Conservation (phyloP, 331 rosid genomes). For the Cucumis variabilis region DNA sequence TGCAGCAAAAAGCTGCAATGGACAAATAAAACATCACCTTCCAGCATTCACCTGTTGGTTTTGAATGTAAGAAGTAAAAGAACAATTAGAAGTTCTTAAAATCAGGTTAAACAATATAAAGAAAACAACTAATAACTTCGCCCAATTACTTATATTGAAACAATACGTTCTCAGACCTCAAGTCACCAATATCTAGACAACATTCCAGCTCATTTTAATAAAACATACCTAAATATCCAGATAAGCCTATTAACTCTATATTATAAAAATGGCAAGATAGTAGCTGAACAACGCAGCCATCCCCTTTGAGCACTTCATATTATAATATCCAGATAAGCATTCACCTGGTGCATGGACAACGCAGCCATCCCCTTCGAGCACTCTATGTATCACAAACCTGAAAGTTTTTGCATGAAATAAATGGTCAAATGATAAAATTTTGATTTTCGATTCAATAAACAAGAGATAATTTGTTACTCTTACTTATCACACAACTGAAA, state of each 20-base stretch:
- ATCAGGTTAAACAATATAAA: background rate
- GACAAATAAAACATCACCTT: conserved; percentile 21
- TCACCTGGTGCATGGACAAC: too few relatives aligned
- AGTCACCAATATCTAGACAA: background rate
- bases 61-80: background rate
- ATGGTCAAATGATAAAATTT: background rate
- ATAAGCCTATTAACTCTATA: background rate
- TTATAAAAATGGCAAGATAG: background rate
- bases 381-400: too few relatives aligned
- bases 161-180: background rate
- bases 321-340: too few relatives aligned
- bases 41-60: background rate
- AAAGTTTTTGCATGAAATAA: too few relatives aligned
- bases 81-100: background rate
- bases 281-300: background rate
- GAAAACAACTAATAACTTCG: background rate
- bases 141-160: background rate
- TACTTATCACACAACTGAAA: conserved; percentile 95
- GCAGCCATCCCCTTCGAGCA: background rate
- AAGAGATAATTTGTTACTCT: conserved; percentile 40
- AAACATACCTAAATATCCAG: background rate
- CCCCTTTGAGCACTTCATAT: background rate
- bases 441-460: background rate
- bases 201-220: background rate
- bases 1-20: background rate